phyloP scores from a whole-genome alignment of 2,329 filamentous ascomycete genomes.

The Pseudocercospora fuligena region DNA sequence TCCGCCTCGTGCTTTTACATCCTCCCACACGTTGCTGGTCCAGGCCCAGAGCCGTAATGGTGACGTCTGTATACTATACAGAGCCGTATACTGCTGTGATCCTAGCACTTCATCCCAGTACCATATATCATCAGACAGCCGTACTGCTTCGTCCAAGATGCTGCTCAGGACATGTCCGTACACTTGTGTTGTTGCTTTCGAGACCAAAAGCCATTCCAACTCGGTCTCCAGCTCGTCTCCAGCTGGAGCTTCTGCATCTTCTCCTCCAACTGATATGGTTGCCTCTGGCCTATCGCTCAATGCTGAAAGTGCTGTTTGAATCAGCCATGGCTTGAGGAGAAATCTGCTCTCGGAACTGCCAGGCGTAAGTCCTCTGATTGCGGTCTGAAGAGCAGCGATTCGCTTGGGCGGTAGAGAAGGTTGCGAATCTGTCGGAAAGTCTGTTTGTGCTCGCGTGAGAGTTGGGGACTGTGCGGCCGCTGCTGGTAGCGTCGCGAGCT shows the following conservation, averaged over 20 bases:
- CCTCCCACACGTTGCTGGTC: slow-evolving; percentile 70
- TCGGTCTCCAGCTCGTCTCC: slow-evolving; percentile 68
- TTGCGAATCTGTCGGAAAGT: slow-evolving; percentile 9
- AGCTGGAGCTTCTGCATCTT: slow-evolving; percentile 14
- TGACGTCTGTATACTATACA: slow-evolving; percentile 87
- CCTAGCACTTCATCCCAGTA: slow-evolving; percentile 92
- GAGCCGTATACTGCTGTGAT: slow-evolving; percentile 75
- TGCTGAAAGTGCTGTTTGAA: slow-evolving; percentile 19
- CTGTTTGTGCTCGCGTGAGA: slow-evolving; percentile 15
- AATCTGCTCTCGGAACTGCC: slow-evolving; percentile 32
- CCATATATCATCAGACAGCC: slow-evolving; percentile 83
- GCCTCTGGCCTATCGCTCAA: slow-evolving; percentile 25
- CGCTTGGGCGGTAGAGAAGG: slow-evolving; percentile 32
- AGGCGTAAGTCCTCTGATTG: slow-evolving; percentile 36
- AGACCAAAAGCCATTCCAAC: slow-evolving; percentile 86
- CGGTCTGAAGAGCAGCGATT: slow-evolving; percentile 38
- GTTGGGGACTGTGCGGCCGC: slow-evolving; percentile 5
- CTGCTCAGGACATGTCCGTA: slow-evolving; percentile 80
- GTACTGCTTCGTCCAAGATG: slow-evolving; percentile 80
- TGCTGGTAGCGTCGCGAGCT: slow-evolving; percentile 48
- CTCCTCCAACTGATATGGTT: slow-evolving; percentile 18
- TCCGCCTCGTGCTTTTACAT: slow-evolving; percentile 55
- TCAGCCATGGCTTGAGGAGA: slow-evolving; percentile 27
- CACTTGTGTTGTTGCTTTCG: slow-evolving; percentile 89
- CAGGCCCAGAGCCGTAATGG: slow-evolving; percentile 76